A percentile compares a stretch with the other conserved stretches of the same genome.
phyloP scores from a whole-genome alignment of 1,284 basidiomycete genomes.

The Tranzscheliella williamsii region DNA sequence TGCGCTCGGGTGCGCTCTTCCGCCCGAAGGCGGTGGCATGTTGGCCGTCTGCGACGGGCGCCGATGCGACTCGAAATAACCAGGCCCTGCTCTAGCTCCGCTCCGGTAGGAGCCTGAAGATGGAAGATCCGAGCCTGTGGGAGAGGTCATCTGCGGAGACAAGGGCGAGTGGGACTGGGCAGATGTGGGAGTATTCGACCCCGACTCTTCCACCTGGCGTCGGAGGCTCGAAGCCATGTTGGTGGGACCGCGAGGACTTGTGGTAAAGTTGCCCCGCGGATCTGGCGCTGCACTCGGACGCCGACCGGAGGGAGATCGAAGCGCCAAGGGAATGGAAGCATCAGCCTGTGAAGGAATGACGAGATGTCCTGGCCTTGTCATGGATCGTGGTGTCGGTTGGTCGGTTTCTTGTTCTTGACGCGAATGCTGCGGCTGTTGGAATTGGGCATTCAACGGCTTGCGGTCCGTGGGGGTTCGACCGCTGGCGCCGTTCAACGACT shows the following conservation, averaged over 20 bases:
- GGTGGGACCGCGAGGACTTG: constrained; percentile 7
- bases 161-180: constrained; percentile 8
- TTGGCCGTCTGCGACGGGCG: neutral
- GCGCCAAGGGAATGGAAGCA: constrained; percentile 26
- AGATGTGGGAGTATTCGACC: constrained; percentile 4
- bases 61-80: neutral
- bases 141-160: neutral
- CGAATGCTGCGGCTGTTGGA: constrained; percentile 10
- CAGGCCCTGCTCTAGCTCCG: neutral
- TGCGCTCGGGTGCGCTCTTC: neutral
- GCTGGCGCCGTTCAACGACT: constrained; percentile 12
- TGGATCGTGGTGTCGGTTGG: constrained; percentile 12
- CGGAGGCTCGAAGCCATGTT: constrained; percentile 46
- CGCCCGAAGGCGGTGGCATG: neutral
- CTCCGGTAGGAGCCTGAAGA: neutral
- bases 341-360: constrained; percentile 7
- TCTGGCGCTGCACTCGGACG: constrained; percentile 47
- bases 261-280: constrained; percentile 21
- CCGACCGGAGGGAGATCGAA: constrained; percentile 43
- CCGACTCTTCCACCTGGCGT: constrained; percentile 41
- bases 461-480: neutral
- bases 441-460: constrained; percentile 4
- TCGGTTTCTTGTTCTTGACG: neutral
- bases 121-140: neutral
- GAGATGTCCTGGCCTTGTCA: constrained; percentile 23